Conservation (phyloP, 495 filamentous ascomycete genomes). For the Talaromyces wortmannii region DNA sequence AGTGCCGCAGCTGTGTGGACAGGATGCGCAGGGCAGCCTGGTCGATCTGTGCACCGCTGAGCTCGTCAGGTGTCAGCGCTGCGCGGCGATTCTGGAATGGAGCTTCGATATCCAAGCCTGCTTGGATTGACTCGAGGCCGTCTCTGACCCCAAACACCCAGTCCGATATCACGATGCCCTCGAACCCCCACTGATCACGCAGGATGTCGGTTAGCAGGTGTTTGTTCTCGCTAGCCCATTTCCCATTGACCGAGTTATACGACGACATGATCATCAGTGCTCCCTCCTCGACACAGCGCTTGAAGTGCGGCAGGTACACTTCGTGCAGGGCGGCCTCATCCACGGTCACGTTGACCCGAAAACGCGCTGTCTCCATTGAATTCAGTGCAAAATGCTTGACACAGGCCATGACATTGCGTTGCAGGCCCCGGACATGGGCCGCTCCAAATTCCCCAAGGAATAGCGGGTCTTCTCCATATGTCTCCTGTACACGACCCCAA, state of each 20-base stretch:
- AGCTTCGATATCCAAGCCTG: conserved; percentile 15
- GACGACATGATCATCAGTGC: conserved; percentile 8
- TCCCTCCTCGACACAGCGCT: conserved; percentile 4
- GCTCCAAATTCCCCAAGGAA: conserved; percentile 8
- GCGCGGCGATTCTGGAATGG: conserved; percentile 11
- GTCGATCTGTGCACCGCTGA: conserved; percentile 4
- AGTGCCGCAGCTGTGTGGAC: conserved; percentile 1
- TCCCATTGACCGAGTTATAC: conserved; percentile 14
- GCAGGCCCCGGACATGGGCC: conserved; percentile 4
- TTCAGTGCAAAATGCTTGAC: conserved; percentile 13
- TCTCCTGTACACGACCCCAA: conserved; percentile 11
- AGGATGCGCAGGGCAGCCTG: conserved; percentile 4
- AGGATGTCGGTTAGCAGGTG: conserved; percentile 7
- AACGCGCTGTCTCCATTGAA: conserved; percentile 11
- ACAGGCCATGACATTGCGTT: conserved; percentile 11
- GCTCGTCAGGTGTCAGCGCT: conserved; percentile 7
- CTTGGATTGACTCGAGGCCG: conserved; percentile 5
- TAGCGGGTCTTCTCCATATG: conserved; percentile 10
- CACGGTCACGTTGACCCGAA: conserved; percentile 8
- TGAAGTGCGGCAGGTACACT: conserved; percentile 10
- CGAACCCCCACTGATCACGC: conserved; percentile 9
- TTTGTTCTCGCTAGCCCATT: conserved; percentile 9
- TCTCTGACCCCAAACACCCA: conserved; percentile 14
- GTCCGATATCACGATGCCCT: conserved; percentile 10
- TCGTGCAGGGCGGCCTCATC: conserved; percentile 10